A percentile compares a stretch with the other conserved stretches of the same genome.
These are phyloP conservation scores for Melaleuca alternifolia DNA, from an alignment of 345 rosid species.

Conservation along the genomic window DNA sequence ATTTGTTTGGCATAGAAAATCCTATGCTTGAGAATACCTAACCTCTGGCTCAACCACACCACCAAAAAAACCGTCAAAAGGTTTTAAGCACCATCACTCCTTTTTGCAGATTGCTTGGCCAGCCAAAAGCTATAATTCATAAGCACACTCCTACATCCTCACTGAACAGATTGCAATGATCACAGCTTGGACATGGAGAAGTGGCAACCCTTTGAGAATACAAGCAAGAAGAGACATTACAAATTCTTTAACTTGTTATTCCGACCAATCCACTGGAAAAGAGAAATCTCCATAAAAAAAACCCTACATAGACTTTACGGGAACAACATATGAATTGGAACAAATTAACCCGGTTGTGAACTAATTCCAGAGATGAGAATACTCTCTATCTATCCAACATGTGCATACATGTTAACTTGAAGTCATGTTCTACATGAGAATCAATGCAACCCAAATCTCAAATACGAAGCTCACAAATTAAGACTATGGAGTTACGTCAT, in stretches of 20 bases:
- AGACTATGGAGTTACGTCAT: not conserved
- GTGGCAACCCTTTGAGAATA: not conserved
- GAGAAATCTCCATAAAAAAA: not conserved
- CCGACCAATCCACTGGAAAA: not conserved
- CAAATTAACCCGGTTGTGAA: not conserved
- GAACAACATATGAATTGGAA: not conserved
- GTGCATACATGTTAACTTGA: not conserved
- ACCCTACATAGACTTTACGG: not conserved
- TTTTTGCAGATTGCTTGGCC: not conserved
- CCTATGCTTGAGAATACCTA: not conserved
- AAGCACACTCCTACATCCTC: not conserved
- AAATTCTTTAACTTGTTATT: not conserved
- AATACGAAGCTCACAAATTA: not conserved
- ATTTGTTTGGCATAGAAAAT: not conserved
- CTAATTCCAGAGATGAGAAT: not conserved
- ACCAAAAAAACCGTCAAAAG: not conserved
- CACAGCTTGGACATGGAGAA: not conserved
- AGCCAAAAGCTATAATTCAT: not conserved
- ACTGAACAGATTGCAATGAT: not conserved
- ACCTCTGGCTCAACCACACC: not conserved
- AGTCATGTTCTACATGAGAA: not conserved
- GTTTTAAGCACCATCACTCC: rapidly evolving
- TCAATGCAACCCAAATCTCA: not conserved
- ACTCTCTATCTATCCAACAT: not conserved
- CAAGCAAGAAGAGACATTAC: not conserved